These are phyloP conservation scores for Salix koriyanagi DNA, from an alignment of 345 rosid genomes.

Conservation along the genomic window DNA sequence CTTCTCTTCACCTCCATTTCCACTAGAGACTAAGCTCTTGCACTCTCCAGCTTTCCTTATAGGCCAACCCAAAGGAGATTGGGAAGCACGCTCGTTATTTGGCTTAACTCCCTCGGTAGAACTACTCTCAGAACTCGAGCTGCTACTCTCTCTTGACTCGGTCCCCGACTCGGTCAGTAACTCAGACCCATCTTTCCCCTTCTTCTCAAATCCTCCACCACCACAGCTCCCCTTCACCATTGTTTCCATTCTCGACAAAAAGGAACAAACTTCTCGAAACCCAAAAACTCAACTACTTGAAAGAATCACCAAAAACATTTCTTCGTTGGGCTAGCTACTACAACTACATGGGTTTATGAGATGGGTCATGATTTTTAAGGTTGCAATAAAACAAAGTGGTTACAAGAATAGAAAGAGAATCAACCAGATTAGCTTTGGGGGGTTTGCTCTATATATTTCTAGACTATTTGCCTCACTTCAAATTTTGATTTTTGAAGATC, in stretches of 20 bases:
- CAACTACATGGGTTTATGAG: background rate
- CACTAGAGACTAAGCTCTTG: slow-evolving; percentile 33
- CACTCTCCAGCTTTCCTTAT: slow-evolving; percentile 63
- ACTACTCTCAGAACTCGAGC: slow-evolving; percentile 37
- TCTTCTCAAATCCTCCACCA: slow-evolving; percentile 29
- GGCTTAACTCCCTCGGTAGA: slow-evolving; percentile 31
- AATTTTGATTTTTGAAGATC: slow-evolving; percentile 40
- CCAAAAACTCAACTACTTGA: background rate
- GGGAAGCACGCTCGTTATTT: slow-evolving; percentile 35
- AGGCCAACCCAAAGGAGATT: slow-evolving; percentile 86
- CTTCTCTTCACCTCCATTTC: slow-evolving; percentile 32
- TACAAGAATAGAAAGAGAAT: slow-evolving; percentile 2
- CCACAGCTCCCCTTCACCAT: slow-evolving; percentile 37
- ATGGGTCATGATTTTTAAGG: slow-evolving; percentile 12
- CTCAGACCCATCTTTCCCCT: slow-evolving; percentile 37
- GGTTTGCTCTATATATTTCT: background rate
- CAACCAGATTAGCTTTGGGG: background rate
- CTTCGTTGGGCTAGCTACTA: background rate
- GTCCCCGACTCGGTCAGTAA: slow-evolving; percentile 40
- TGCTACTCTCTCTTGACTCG: slow-evolving; percentile 54
- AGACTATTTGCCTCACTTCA: slow-evolving; percentile 10
- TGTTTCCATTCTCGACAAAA: slow-evolving; percentile 44
- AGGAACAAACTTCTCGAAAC: background rate
- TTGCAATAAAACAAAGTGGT: background rate
- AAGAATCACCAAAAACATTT: slow-evolving; percentile 7